These are phyloP conservation scores for Picea abies DNA, from an alignment of 83 land plant species.

Conservation along the genomic window DNA sequence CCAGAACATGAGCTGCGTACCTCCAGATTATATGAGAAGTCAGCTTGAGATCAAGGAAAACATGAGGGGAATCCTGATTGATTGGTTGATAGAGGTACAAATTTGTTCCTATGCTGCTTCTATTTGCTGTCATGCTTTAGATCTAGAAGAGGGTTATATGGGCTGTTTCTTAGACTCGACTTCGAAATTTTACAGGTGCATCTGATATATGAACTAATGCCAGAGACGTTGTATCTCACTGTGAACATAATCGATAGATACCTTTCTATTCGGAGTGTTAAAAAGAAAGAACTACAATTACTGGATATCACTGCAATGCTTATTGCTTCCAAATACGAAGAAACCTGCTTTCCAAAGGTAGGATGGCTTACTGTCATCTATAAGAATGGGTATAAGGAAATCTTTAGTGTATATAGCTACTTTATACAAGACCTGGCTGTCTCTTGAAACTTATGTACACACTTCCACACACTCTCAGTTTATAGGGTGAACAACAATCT, in stretches of 20 bases:
- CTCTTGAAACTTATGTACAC: background rate
- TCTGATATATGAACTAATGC: conserved; percentile 54
- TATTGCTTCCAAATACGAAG: conserved; percentile 74
- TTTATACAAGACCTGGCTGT: background rate
- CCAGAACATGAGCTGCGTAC: conserved; percentile 9
- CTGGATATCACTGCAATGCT: conserved; percentile 56
- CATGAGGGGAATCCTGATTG: conserved; percentile 50
- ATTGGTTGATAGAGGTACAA: conserved; percentile 56
- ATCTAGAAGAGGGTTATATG: background rate
- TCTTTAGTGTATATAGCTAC: too few species aligned
- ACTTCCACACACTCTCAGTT: background rate
- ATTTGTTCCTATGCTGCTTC: background rate
- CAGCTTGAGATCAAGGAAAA: conserved; percentile 46
- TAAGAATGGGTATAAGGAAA: background rate
- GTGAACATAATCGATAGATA: conserved; percentile 51
- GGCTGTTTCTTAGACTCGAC: background rate
- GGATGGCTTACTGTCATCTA: background rate
- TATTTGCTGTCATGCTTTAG: background rate
- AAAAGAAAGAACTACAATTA: conserved; percentile 50
- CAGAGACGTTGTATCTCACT: conserved; percentile 59
- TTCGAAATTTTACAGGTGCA: conserved; percentile 31
- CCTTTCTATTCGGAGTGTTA: conserved; percentile 32
- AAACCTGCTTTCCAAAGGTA: conserved; percentile 87
- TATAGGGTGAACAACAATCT: background rate
- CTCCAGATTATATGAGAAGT: conserved; percentile 33